Base-by-base conservation (phyloP, 192 early-diverging fungal genomes). In the Coemansia sp. region DNA sequence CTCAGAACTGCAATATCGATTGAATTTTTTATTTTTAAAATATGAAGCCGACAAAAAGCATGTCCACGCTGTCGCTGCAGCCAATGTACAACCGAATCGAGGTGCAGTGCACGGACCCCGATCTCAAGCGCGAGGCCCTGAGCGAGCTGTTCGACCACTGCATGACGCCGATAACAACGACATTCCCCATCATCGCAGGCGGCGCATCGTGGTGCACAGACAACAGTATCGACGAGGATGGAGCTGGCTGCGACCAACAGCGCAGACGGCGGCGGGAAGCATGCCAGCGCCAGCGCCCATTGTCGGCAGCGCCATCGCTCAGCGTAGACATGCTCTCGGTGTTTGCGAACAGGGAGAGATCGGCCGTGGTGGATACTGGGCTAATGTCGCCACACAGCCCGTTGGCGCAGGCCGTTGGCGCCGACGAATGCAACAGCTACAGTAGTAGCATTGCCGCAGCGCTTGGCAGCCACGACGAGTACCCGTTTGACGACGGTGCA, bases 141-240 rank as follows among this genome's bases (percentile, higher is more conserved):
- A 76, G 79, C 69, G 79, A 82, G 74, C 69, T 82, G 37, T 82
- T 82, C n/a, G 79, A 82, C 66, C 74, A 82, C 71, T 82, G 79
- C 58, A 82, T 82, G 79, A 72, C 74, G 20, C 78, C 78, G 11
- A 69, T 81, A 13, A 54, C 56, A 40, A 14, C 56, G 16, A 58
- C 56, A n/a, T 58, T 58, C 10, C 56, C 56, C 2, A 37, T 58
- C 25, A 20, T 14, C 0, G 11, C 56, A 58, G 39, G 39, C 56
- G n/a, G 32, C 32, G 1, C 32, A 32, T 32, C n/a, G 46, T 48
- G 46, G 46, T 48, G n/a, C n/a, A n/a, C 46, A 5, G 46, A n/a
- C 46, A 48, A 48, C 12, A 48, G 46, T n/a, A 48, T 32, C 32
- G 22, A 22, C 50, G 2, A 3, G 19, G 5, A 22, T 16, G 46